These are phyloP conservation scores for Monascus purpureus DNA, from an alignment of 495 filamentous ascomycete species.

Conservation along the genomic window DNA sequence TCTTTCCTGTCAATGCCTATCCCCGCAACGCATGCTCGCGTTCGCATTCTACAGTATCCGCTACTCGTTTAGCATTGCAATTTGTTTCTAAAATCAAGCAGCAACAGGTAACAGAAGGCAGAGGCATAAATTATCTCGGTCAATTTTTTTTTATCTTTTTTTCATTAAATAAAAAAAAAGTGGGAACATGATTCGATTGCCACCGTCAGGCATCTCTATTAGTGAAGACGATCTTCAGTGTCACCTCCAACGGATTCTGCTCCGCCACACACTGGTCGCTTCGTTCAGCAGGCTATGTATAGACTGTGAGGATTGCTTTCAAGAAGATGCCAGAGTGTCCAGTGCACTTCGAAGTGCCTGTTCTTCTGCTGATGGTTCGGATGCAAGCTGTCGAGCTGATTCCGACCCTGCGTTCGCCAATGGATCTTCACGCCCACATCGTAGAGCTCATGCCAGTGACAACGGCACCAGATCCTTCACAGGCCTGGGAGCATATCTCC, in stretches of 20 bases:
- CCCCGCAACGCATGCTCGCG: no score
- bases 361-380: neutral
- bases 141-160: no score
- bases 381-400: constrained; percentile 2
- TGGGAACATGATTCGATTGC: constrained; percentile 38
- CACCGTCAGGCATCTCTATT: constrained; percentile 37
- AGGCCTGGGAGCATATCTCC: no score
- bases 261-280: constrained; percentile 5
- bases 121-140: no score
- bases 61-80: no score
- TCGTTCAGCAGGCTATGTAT: constrained; percentile 10
- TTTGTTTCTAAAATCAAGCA: no score
- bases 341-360: neutral
- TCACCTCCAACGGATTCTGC: constrained; percentile 11
- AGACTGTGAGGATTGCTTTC: constrained; percentile 5
- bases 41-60: no score
- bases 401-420: constrained; percentile 1
- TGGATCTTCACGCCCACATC: neutral
- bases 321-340: constrained; percentile 1
- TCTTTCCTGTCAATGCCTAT: no score
- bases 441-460: no score
- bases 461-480: neutral
- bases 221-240: constrained; percentile 36
- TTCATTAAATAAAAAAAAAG: no score
- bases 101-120: no score